phyloP scores from a whole-genome alignment of 2,329 filamentous ascomycete species.

The Drechslera avenae region DNA sequence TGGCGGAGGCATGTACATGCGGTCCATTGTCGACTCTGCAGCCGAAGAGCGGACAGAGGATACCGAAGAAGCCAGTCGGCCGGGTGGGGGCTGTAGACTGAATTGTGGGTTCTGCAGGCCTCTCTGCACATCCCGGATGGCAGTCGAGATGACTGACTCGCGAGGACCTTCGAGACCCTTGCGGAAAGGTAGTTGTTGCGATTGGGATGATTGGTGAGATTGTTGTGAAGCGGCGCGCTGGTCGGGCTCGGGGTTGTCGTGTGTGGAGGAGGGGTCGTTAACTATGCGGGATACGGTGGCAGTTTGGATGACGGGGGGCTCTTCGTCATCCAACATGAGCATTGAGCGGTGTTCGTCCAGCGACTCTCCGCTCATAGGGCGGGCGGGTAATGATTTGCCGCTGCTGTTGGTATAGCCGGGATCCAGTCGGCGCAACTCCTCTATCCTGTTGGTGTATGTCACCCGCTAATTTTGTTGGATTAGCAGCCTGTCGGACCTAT shows the following conservation, averaged over 20 bases:
- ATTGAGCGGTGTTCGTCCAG: conserved; percentile 47
- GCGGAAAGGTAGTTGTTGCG: conserved; percentile 42
- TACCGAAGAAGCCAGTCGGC: conserved; percentile 28
- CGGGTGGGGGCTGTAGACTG: conserved; percentile 44
- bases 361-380: conserved; percentile 67
- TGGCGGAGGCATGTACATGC: conserved; percentile 70
- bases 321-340: conserved; percentile 43
- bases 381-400: conserved; percentile 77
- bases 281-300: conserved; percentile 60
- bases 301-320: conserved; percentile 56
- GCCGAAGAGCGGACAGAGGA: conserved; percentile 20
- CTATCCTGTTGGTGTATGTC: conserved; percentile 89
- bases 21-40: conserved; percentile 59
- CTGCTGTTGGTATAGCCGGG: conserved; percentile 56
- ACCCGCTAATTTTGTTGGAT: conserved; percentile 64
- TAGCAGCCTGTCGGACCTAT: too few relatives aligned
- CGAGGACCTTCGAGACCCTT: conserved; percentile 33
- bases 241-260: conserved; percentile 32
- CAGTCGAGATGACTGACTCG: conserved; percentile 49
- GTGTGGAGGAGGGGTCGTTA: conserved; percentile 47
- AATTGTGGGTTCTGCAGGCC: conserved; percentile 39
- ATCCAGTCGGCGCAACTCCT: conserved; percentile 78
- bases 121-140: conserved; percentile 50
- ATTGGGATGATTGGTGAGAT: conserved; percentile 32
- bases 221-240: conserved; percentile 31